phyloP scores from a whole-genome alignment of 2,329 filamentous ascomycete species.

The Cryphonectria naterciae region DNA sequence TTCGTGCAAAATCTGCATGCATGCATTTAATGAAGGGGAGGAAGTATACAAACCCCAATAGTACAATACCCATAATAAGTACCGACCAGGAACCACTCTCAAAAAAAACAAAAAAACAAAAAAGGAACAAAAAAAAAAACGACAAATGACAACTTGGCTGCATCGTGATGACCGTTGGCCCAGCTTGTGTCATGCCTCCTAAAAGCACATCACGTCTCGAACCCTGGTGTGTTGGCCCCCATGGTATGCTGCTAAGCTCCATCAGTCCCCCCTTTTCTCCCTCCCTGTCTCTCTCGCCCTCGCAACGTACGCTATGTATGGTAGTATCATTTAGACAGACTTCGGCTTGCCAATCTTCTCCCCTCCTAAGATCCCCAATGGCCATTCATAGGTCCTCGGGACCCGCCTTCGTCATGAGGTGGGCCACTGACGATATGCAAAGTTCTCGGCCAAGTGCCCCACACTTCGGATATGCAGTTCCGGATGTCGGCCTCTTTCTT shows the following conservation, averaged over 20 bases:
- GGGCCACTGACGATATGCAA: conserved; percentile 25
- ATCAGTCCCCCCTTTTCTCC: background rate
- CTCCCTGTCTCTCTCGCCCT: background rate
- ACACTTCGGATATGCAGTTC: conserved; percentile 13
- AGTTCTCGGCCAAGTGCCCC: conserved; percentile 4
- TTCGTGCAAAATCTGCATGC: background rate
- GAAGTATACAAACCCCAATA: background rate
- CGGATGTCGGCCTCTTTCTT: conserved; percentile 22
- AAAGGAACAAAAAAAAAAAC: too few relatives aligned
- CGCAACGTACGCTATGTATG: background rate
- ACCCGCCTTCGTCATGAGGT: conserved; percentile 22
- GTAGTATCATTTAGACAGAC: background rate
- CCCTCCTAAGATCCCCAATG: background rate
- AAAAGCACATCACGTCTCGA: conserved; percentile 10
- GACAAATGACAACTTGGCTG: background rate
- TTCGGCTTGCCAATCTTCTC: background rate
- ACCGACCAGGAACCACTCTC: too few relatives aligned
- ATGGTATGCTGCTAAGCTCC: background rate
- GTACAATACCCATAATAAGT: background rate
- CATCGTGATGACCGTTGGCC: background rate
- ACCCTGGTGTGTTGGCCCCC: background rate
- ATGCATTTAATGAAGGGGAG: background rate
- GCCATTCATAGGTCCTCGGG: background rate
- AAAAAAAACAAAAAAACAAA: too few relatives aligned
- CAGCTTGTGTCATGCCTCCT: conserved; percentile 13